Evolutionary conservation across 1,284 basidiomycete species (phyloP).

Genomic region (Puccinia polysora): DNA sequence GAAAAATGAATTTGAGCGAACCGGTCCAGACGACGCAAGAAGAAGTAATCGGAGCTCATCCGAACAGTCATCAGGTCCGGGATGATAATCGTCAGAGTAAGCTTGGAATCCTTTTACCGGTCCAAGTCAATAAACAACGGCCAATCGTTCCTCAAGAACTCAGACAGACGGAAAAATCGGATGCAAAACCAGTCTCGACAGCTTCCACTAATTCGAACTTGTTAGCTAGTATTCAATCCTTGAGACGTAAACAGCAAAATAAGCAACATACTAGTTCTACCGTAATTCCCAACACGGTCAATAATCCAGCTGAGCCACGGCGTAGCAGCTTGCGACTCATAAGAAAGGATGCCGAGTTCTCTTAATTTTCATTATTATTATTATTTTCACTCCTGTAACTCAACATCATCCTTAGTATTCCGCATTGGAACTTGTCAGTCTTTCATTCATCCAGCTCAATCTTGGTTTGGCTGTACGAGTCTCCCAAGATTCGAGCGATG

Average conservation of each 20-base stretch:
- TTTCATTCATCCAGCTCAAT: too few species aligned
- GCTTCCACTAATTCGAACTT: constrained; percentile 4
- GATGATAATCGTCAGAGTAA: neutral
- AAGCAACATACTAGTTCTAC: neutral
- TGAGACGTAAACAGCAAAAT: constrained; percentile 17
- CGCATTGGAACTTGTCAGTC: too few species aligned
- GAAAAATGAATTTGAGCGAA: neutral
- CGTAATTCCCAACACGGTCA: neutral
- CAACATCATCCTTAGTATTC: too few species aligned
- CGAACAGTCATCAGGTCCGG: neutral
- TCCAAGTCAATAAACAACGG: neutral
- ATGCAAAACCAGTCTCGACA: neutral
- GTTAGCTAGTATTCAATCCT: constrained; percentile 21
- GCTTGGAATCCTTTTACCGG: neutral
- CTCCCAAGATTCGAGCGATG: too few species aligned
- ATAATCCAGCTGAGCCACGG: neutral
- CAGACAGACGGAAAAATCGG: neutral
- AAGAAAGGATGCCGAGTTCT: neutral
- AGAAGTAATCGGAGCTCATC: neutral
- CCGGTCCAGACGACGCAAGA: neutral
- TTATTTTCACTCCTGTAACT: too few species aligned
- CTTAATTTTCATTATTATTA: too few species aligned
- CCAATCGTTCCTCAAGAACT: neutral
- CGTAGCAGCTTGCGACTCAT: constrained; percentile 11
- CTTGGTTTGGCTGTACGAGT: too few species aligned